These are phyloP conservation scores for Melampsora americana DNA, from an alignment of 1,284 basidiomycete genomes.

Conservation along the genomic window DNA sequence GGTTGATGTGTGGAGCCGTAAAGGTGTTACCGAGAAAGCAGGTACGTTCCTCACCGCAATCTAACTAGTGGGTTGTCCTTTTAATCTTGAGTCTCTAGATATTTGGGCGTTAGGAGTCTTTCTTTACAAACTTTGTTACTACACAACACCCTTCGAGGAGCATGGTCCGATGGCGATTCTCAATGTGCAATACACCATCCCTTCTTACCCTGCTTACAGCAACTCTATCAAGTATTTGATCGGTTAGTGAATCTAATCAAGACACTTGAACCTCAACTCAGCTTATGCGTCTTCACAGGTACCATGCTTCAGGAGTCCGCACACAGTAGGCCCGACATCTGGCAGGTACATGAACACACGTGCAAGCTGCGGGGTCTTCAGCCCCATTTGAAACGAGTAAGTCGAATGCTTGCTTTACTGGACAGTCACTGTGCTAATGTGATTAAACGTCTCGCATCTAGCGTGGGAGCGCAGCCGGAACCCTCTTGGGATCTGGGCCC, in stretches of 20 bases:
- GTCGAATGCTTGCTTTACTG: conserved; percentile 7
- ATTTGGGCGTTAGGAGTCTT: conserved; percentile 75
- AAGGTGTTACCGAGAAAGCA: conserved; percentile 84
- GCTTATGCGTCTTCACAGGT: conserved; percentile 17
- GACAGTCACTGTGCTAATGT: background rate
- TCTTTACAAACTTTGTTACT: conserved; percentile 86
- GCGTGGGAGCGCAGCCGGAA: too few species aligned
- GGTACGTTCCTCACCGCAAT: conserved; percentile 53
- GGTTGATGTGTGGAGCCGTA: conserved; percentile 82
- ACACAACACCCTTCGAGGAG: conserved; percentile 97
- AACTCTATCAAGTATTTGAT: conserved; percentile 79
- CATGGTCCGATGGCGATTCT: conserved; percentile 93
- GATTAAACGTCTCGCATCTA: background rate
- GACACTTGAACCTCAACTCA: conserved; percentile 5
- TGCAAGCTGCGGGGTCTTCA: conserved; percentile 49
- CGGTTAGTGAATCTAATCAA: conserved; percentile 59
- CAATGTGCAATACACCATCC: conserved; percentile 92
- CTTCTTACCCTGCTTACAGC: conserved; percentile 89
- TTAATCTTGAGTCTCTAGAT: conserved; percentile 55
- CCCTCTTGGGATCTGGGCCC: too few species aligned
- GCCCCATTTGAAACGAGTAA: conserved; percentile 45
- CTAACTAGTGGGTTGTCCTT: background rate
- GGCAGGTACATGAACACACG: conserved; percentile 51
- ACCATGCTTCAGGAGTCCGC: conserved; percentile 50
- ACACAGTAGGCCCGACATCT: conserved; percentile 50